Evolutionary conservation across 129 eudicot species (phyloP).

Genomic region (Centrapalus pauciflorus): DNA sequence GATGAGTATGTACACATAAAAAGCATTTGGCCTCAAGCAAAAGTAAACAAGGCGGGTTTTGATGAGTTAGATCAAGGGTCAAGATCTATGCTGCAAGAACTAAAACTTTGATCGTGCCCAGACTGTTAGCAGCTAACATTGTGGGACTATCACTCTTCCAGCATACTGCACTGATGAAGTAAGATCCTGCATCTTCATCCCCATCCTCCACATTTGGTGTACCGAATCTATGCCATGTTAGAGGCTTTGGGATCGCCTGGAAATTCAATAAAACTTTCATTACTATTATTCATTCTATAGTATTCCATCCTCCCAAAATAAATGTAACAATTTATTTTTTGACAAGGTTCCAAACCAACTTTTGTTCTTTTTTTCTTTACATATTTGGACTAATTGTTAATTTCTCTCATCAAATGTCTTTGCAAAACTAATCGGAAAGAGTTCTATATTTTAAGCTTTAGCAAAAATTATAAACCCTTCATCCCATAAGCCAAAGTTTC

Average conservation of each 20-base stretch:
- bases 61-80: constrained; percentile 9
- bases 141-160: constrained; percentile 86
- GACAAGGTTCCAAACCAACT: background rate
- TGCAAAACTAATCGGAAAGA: no score
- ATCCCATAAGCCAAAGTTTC: no score
- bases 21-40: constrained; percentile 8
- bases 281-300: background rate
- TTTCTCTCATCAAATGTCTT: no score
- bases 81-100: constrained; percentile 50
- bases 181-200: constrained; percentile 64
- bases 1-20: constrained; percentile 20
- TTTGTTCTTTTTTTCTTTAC: no score
- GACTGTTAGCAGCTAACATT: constrained; percentile 74
- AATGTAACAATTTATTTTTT: background rate
- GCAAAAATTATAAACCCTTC: background rate
- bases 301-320: no score
- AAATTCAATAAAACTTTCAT: constrained; percentile 18
- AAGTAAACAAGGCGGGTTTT: background rate
- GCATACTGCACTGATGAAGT: constrained; percentile 82
- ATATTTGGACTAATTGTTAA: no score
- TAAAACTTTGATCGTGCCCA: constrained; percentile 72
- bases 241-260: constrained; percentile 66
- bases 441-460: background rate
- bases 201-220: constrained; percentile 58
- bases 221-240: constrained; percentile 66